Evolutionary conservation across 495 filamentous ascomycete genomes (phyloP), one percentile per base, ranked within the genome.

Genomic region (Neurospora cerealis): DNA sequence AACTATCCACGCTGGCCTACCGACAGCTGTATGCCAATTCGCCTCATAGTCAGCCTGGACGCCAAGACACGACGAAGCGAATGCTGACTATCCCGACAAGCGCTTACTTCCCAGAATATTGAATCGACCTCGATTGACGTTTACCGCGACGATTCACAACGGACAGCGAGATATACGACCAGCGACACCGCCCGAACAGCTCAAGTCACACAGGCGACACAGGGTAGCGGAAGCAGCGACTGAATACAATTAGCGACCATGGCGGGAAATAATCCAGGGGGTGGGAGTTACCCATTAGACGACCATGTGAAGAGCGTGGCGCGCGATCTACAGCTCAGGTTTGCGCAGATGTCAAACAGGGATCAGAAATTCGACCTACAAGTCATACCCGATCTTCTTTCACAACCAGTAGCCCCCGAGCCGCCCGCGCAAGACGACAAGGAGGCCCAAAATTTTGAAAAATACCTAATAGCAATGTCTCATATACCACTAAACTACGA

Each of bases 401-500:
- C 54, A 66, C 54, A 66, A 10, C 54, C 54, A 66, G 54, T 66
- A 19, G 28, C 9, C 15, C 54, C 54, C 54, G 54, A 66, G 28
- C 88, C 93, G 8, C 93, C 96, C 0, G 83, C 86, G 21, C 69
- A 83, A 24, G 86, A 91, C 75, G 93, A 96, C 80, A 80, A 87
- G 54, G 83, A 86, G 21, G 93, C 93, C 1, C 84, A 93, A 37
- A 95, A 93, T 75, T 98, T 98, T 80, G 89, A 92, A 69, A 96
- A 92, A 83, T 85, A 94, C 41, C 85, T 99, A 5, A 86, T 94
- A 69, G 90, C 91, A 4, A 83, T 98, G 10, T 96, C 96, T 4
- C 85, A 89, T 37, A 96, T 92, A 36, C 96, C 96, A 13, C 92
- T 89, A 24, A 94, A 93, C 79, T 99, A 97, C 83, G 96, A 99